phyloP scores from a whole-genome alignment of 1,284 basidiomycete species.

The Apiotrichum sp. region DNA sequence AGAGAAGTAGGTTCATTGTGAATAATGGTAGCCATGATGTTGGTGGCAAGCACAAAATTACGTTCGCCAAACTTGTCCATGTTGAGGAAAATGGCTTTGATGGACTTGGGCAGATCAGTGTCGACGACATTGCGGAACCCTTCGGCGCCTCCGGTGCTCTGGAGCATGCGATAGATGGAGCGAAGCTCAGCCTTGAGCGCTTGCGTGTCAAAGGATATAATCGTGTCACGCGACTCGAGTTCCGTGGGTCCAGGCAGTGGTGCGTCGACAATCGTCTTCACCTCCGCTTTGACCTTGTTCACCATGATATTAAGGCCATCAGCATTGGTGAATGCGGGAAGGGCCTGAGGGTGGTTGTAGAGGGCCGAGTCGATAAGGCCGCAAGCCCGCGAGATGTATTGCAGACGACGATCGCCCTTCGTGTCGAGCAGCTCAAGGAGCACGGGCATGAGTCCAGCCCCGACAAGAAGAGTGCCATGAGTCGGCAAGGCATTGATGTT shows the following conservation, averaged over 20 bases:
- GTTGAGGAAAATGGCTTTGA: constrained; percentile 83
- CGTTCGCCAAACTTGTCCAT: constrained; percentile 78
- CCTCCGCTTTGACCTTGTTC: constrained; percentile 64
- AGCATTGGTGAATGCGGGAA: constrained; percentile 77
- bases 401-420: constrained; percentile 19
- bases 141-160: constrained; percentile 86
- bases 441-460: constrained; percentile 89
- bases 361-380: constrained; percentile 88
- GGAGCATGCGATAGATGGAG: constrained; percentile 94
- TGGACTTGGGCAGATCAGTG: constrained; percentile 76
- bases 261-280: constrained; percentile 1
- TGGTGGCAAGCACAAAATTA: constrained; percentile 58
- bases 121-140: constrained; percentile 93
- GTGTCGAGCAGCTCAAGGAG: constrained; percentile 83
- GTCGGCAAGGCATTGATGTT: constrained; percentile 76
- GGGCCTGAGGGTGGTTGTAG: constrained; percentile 67
- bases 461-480: constrained; percentile 87
- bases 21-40: constrained; percentile 95
- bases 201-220: constrained; percentile 23
- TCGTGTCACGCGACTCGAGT: constrained; percentile 14
- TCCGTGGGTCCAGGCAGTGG: constrained; percentile 9
- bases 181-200: constrained; percentile 82
- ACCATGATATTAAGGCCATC: constrained; percentile 82
- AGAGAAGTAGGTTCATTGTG: constrained; percentile 98
- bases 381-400: constrained; percentile 56